Conservation (phyloP, 140 eudicot genomes). For the Ambrosia hybrid region DNA sequence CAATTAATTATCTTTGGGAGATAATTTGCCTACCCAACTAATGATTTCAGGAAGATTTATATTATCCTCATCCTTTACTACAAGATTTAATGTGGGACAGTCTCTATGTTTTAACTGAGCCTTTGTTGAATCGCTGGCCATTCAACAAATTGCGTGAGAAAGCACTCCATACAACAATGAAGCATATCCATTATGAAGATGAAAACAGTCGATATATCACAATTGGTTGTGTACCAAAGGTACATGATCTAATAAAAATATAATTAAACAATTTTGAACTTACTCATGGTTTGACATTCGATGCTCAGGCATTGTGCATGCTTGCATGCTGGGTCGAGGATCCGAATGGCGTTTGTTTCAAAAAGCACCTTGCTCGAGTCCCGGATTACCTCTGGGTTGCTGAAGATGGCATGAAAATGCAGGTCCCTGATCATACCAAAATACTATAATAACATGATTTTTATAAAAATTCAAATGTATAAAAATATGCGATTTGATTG, state of each 20-base stretch:
- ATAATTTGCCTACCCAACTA: not conserved
- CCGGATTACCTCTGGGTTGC: conserved; percentile 84
- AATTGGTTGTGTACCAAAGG: conserved; percentile 50
- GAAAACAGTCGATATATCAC: conserved; percentile 54
- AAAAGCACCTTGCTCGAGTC: conserved; percentile 66
- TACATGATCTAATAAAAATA: not conserved
- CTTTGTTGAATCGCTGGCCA: conserved; percentile 71
- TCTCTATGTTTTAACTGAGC: conserved; percentile 56
- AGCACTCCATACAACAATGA: conserved; percentile 48
- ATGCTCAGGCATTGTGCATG: conserved; percentile 54
- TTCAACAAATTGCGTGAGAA: conserved; percentile 55
- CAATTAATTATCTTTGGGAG: not conserved
- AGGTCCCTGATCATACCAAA: conserved; percentile 41
- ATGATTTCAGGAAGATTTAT: conserved; percentile 61
- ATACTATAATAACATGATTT: conserved; percentile 4
- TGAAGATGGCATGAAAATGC: conserved; percentile 95
- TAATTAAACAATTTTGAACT: not conserved
- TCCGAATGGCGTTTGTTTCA: conserved; percentile 70
- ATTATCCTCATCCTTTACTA: conserved; percentile 70
- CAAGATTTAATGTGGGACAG: conserved; percentile 83
- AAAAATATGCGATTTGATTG: not conserved
- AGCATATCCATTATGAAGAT: conserved; percentile 59
- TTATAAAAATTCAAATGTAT: conserved; percentile 9
- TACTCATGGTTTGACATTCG: not conserved
- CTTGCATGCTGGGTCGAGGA: conserved; percentile 84